phyloP scores from a whole-genome alignment of 345 rosid genomes.

The Gossypium longicalyx region DNA sequence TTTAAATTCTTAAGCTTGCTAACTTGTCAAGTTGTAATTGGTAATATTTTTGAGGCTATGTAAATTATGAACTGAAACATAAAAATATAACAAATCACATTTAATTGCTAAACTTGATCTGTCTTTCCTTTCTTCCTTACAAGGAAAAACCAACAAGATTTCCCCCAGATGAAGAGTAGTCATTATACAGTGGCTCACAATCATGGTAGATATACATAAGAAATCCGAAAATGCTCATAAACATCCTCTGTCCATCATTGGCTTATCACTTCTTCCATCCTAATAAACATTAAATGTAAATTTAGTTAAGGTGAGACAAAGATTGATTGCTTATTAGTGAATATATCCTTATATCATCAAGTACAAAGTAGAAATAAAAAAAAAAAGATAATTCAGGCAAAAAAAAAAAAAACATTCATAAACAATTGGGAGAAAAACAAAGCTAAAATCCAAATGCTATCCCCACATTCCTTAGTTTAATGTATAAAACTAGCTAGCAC shows the following conservation, averaged over 20 bases:
- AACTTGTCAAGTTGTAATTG: too few relatives aligned
- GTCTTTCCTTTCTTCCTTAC: too few relatives aligned
- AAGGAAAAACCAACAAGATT: not conserved
- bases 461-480: not conserved
- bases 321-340: slow-evolving; percentile 20
- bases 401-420: not conserved
- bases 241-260: slow-evolving; percentile 17
- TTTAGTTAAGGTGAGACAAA: slow-evolving; percentile 22
- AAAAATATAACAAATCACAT: too few relatives aligned
- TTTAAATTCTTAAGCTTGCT: too few relatives aligned
- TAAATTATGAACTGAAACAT: too few relatives aligned
- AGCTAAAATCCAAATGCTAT: slow-evolving; percentile 10
- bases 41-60: too few relatives aligned
- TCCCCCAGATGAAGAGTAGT: not conserved
- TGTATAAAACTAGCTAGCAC: not conserved
- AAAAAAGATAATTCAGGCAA: not conserved
- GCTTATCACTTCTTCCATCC: slow-evolving; percentile 15
- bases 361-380: slow-evolving; percentile 13
- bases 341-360: slow-evolving; percentile 13
- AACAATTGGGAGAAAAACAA: not conserved
- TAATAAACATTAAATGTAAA: not conserved
- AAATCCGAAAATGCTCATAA: slow-evolving; percentile 24
- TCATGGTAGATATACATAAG: slow-evolving; percentile 22
- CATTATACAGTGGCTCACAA: not conserved
- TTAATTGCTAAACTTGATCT: too few relatives aligned